phyloP scores from a whole-genome alignment of 306 rosid species.

The Vigna nakashimae region DNA sequence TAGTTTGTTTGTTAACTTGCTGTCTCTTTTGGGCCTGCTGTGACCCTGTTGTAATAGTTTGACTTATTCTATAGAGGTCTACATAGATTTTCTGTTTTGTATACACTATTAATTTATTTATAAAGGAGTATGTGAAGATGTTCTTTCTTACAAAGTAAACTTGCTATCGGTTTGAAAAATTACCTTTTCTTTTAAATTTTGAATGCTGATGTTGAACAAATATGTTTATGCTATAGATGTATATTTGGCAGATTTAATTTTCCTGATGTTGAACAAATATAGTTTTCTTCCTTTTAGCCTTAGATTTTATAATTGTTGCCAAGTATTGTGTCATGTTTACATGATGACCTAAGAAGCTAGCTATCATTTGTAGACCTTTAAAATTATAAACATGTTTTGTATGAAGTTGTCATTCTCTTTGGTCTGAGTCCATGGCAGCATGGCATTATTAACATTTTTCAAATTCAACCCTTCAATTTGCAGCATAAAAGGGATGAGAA shows the following conservation, averaged over 20 bases:
- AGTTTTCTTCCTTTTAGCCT: neutral
- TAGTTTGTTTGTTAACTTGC: slow-evolving; percentile 56
- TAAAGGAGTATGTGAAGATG: slow-evolving; percentile 12
- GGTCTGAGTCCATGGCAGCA: neutral
- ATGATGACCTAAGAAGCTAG: slow-evolving; percentile 4
- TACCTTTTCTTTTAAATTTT: neutral
- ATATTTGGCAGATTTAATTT: neutral
- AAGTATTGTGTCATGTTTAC: neutral
- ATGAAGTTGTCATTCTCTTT: neutral
- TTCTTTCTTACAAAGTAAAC: slow-evolving; percentile 1
- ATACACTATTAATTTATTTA: slow-evolving; percentile 6
- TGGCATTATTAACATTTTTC: slow-evolving; percentile 1
- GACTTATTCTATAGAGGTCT: neutral
- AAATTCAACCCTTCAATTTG: slow-evolving; percentile 24
- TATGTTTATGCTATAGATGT: slow-evolving; percentile 16
- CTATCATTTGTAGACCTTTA: neutral
- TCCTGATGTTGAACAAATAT: no score
- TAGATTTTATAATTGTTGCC: slow-evolving; percentile 3
- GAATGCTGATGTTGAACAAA: slow-evolving; percentile 19
- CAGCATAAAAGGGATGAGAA: neutral
- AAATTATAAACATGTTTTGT: neutral
- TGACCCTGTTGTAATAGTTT: neutral
- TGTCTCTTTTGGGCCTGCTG: slow-evolving; percentile 28
- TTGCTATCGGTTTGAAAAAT: neutral
- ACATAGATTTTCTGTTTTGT: neutral